Conservation (phyloP, 208 protist genomes). For the Leishmania amazonensis region DNA sequence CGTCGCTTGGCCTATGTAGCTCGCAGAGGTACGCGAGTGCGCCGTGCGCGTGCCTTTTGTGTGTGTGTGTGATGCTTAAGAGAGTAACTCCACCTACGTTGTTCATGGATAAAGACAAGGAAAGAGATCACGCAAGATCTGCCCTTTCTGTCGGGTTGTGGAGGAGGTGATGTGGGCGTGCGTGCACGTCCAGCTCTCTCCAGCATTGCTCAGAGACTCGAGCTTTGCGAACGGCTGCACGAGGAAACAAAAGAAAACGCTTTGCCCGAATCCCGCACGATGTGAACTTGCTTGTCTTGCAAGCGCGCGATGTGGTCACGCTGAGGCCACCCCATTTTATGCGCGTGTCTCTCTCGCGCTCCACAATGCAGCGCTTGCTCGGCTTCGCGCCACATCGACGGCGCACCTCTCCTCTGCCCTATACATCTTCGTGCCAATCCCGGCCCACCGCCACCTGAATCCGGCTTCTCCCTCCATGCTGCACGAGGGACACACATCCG, state of each 20-base stretch:
- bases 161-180: neutral
- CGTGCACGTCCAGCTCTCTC: neutral
- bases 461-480: neutral
- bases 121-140: neutral
- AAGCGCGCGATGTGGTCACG: neutral
- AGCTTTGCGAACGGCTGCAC: neutral
- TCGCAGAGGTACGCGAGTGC: neutral
- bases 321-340: neutral
- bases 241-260: too few relatives aligned
- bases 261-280: neutral
- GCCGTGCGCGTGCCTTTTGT: neutral
- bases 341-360: neutral
- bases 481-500: neutral
- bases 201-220: neutral
- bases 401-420: neutral
- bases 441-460: neutral
- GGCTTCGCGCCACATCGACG: neutral
- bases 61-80: neutral
- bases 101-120: neutral
- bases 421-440: neutral
- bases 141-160: neutral
- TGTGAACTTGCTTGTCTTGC: neutral
- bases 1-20: neutral
- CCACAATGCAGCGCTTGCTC: neutral
- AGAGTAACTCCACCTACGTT: neutral